Evolutionary conservation across 2,329 filamentous ascomycete genomes (phyloP), one percentile per base, ranked within the genome.

Genomic region (Botryotinia calthae): DNA sequence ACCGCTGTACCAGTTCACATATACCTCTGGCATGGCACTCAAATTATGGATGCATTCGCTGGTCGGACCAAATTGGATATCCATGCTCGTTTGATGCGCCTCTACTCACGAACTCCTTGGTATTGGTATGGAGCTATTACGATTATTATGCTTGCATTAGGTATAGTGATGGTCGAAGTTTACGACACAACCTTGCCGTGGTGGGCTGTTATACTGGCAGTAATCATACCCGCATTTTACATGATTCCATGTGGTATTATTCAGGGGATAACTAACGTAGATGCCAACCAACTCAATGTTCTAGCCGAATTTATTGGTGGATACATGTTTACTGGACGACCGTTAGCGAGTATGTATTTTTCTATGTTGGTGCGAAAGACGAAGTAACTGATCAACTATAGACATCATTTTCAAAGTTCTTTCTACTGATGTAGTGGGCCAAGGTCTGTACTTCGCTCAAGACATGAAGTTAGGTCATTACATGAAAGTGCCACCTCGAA

Each of bases 331-430:
- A 78, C 70, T 82, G 85, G 73, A 81, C 82, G 48, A 81, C 16
- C 83, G 90, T 91, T 7, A 86, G 91, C 75, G 90, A 91, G 20
- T 93, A 93, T 81, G 90, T 93, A 85, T 86, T 90, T 66, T 42
- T 46, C 34, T 90, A 22, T 25, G 18, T 59, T 51, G 10, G 0
- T 68, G 28, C 20, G 14, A 59, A 1, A 66, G 20, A 25, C 44
- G 7, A 16, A 48, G 4, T 31, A 16, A 90, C 40, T 86, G 85
- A 8, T 90, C 90, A 84, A 93, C 22, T 75, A 89, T 89, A 70
- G 90, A 92, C 86, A 93, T 93, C 90, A 87, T 93, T 83, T 93
- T 93, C 84, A 93, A 93, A 81, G 91, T 89, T 75, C 77, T 85
- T 7, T 83, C 82, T 5, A 82, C 81, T 2, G 83, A 84, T 73